Evolutionary conservation across 2,329 filamentous ascomycete genomes (phyloP).

Genomic region (Pyrenophora seminiperda): DNA sequence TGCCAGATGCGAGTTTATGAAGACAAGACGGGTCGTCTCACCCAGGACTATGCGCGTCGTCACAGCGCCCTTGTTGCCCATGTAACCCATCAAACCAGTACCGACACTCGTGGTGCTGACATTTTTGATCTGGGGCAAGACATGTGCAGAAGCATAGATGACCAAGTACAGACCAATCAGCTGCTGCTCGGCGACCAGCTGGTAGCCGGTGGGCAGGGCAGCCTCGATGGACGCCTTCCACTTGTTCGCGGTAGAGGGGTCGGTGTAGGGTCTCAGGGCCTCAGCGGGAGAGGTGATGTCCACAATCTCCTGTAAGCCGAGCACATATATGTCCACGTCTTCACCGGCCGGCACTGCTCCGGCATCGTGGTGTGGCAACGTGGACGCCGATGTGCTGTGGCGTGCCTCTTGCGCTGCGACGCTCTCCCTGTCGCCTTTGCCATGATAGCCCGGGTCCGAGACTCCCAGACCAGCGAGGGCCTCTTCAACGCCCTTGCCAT

Average conservation of each 20-base stretch:
- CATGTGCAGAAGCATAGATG: conserved; percentile 79
- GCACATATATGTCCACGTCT: conserved; percentile 84
- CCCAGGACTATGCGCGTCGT: conserved; percentile 81
- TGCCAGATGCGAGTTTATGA: conserved; percentile 89
- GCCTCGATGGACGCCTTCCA: conserved; percentile 80
- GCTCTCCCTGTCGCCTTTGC: conserved; percentile 49
- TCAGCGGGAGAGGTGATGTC: conserved; percentile 81
- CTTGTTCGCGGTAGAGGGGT: conserved; percentile 71
- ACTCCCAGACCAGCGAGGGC: conserved; percentile 61
- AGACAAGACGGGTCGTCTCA: conserved; percentile 85
- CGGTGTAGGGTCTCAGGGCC: conserved; percentile 76
- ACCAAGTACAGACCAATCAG: conserved; percentile 83
- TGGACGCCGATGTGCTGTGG: conserved; percentile 50
- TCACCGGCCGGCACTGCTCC: conserved; percentile 61
- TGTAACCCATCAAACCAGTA: conserved; percentile 87
- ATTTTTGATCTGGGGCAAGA: conserved; percentile 75
- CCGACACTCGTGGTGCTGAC: conserved; percentile 84
- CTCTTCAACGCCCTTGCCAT: conserved; percentile 72
- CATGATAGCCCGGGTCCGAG: conserved; percentile 31
- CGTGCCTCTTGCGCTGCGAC: conserved; percentile 56
- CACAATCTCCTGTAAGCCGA: conserved; percentile 91
- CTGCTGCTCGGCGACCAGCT: conserved; percentile 78
- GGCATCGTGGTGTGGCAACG: conserved; percentile 53
- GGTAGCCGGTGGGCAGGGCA: conserved; percentile 77
- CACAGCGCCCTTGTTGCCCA: conserved; percentile 95